Percentiles rank a stretch among this genome's conserved stretches.
Conservation (phyloP, 805 yeast genomes). For the Alloascoidea hylecoeti region DNA sequence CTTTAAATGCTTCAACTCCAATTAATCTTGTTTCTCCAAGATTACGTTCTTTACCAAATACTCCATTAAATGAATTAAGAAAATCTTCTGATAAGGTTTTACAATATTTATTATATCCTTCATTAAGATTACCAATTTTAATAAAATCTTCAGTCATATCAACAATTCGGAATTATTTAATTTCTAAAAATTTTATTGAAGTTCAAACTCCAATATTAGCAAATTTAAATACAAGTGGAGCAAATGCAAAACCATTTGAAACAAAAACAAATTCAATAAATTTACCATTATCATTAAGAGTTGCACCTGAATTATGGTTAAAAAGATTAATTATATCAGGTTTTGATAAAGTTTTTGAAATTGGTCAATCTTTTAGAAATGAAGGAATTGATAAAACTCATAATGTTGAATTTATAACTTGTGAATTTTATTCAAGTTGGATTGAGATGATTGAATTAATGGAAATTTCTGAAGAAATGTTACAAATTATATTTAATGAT, state of each 20-base stretch:
- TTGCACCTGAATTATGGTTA: conserved; percentile 94
- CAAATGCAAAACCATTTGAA: conserved; percentile 78
- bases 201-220: conserved; percentile 84
- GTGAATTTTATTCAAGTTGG: conserved; percentile 78
- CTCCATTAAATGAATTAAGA: conserved; percentile 36
- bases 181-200: conserved; percentile 46
- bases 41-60: conserved; percentile 56
- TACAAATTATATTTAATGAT: conserved; percentile 31
- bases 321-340: conserved; percentile 77
- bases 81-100: conserved; percentile 58
- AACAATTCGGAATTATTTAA: conserved; percentile 43
- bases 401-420: conserved; percentile 85
- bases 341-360: conserved; percentile 73
- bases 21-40: conserved; percentile 51
- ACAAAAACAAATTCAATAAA: conserved; percentile 26
- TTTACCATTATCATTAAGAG: conserved; percentile 45
- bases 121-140: conserved; percentile 28
- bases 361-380: conserved; percentile 77
- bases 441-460: conserved; percentile 56
- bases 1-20: conserved; percentile 42
- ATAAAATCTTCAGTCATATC: conserved; percentile 42
- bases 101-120: conserved; percentile 51
- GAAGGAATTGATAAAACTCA: conserved; percentile 91
- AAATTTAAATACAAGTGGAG: conserved; percentile 62
- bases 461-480: conserved; percentile 41